These are phyloP conservation scores for Suillus lakei DNA, from an alignment of 768 basidiomycete genomes.

Conservation along the genomic window DNA sequence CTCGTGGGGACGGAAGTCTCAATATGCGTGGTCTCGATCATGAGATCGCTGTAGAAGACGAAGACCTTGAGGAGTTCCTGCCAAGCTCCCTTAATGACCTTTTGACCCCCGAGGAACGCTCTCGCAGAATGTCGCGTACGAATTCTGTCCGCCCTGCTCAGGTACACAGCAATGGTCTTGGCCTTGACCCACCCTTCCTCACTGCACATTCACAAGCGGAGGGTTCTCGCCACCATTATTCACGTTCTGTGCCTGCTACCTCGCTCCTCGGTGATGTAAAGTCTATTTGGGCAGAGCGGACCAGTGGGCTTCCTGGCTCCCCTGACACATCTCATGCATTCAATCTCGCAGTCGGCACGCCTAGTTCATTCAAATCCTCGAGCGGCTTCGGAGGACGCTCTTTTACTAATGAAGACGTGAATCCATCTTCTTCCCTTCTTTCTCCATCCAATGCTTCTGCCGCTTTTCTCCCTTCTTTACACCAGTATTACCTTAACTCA, in stretches of 20 bases:
- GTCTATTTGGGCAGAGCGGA: conserved; percentile 79
- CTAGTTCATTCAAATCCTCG: conserved; percentile 55
- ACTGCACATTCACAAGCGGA: conserved; percentile 24
- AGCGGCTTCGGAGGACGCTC: conserved; percentile 39
- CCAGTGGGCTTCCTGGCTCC: conserved; percentile 41
- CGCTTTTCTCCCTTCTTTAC: conserved; percentile 78
- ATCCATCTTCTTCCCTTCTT: conserved; percentile 40
- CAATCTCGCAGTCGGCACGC: conserved; percentile 43
- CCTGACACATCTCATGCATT: conserved; percentile 37
- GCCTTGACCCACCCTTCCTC: conserved; percentile 20
- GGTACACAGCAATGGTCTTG: conserved; percentile 23
- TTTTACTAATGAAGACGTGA: conserved; percentile 16
- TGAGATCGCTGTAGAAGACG: conserved; percentile 65
- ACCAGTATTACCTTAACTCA: conserved; percentile 65
- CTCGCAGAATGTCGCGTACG: conserved; percentile 80
- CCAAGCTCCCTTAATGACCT: conserved; percentile 89
- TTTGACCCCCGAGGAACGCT: conserved; percentile 86
- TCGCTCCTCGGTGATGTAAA: conserved; percentile 76
- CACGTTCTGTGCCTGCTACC: conserved; percentile 80
- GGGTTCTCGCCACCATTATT: conserved; percentile 64
- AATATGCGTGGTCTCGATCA: conserved; percentile 33
- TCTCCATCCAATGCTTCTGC: conserved; percentile 81
- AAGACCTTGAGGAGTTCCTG: conserved; percentile 86
- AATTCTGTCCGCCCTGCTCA: conserved; percentile 42
- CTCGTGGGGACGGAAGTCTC: conserved; percentile 14